These are phyloP conservation scores for Rhynchosporium secalis DNA, from an alignment of 2,329 filamentous ascomycete species.

Conservation along the genomic window DNA sequence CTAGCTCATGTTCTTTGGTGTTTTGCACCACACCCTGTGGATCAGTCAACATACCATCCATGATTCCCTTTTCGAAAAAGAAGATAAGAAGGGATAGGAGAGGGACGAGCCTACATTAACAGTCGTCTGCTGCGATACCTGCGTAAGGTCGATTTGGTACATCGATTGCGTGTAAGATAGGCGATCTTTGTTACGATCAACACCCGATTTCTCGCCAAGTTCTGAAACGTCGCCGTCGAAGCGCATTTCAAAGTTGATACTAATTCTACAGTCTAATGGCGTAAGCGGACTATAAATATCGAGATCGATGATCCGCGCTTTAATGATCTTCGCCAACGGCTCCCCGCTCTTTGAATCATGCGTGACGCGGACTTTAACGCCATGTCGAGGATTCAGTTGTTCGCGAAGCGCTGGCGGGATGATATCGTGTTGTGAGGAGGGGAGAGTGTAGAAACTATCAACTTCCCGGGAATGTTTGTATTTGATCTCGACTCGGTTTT, in stretches of 20 bases:
- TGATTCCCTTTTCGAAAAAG: neutral
- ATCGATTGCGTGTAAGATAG: conserved; percentile 86
- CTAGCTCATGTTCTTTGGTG: conserved; percentile 76
- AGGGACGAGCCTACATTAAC: conserved; percentile 36
- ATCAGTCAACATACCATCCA: conserved; percentile 9
- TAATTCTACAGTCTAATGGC: conserved; percentile 87
- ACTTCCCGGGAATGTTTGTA: conserved; percentile 82
- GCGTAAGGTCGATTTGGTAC: conserved; percentile 90
- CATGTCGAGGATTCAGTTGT: conserved; percentile 57
- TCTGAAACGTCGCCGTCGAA: conserved; percentile 68
- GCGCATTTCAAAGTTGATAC: conserved; percentile 90
- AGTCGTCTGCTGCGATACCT: conserved; percentile 87
- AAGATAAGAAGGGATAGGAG: no score
- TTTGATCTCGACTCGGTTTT: conserved; percentile 61
- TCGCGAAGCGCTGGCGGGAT: conserved; percentile 65
- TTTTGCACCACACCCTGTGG: conserved; percentile 31
- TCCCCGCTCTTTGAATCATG: conserved; percentile 70
- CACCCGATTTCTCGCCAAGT: conserved; percentile 43
- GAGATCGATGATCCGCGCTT: conserved; percentile 84
- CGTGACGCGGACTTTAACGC: conserved; percentile 70
- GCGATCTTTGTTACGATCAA: conserved; percentile 81
- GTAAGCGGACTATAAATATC: conserved; percentile 77
- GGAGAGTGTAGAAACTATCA: conserved; percentile 81
- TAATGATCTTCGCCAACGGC: conserved; percentile 82
- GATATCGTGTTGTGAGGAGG: conserved; percentile 55